Base-by-base conservation (phyloP, 2,329 filamentous ascomycete species). In the Diaporthe vexans region DNA sequence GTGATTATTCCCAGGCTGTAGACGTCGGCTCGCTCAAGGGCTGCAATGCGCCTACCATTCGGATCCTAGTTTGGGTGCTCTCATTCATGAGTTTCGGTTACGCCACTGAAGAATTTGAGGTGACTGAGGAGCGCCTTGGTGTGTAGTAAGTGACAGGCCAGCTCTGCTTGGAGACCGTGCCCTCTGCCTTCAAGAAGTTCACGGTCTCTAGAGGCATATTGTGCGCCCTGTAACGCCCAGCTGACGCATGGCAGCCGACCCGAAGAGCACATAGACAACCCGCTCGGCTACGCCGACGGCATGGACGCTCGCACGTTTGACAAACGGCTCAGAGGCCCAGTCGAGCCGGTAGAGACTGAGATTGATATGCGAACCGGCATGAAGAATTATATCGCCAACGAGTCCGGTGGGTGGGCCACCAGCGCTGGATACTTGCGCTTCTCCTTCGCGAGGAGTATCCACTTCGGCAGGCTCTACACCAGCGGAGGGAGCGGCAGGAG, bases 311-410 rank as follows among this genome's bases (percentile, higher is more conserved):
- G 94, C 75, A 90, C 93, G 79, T 95, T 91, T 80, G 97, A 98
- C 81, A 85, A 88, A 51, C 92, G 97, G 35, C 90, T 98, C 10
- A 93, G 97, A 68, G 94, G 92, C 0, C 95, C 95, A 0, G 91
- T 98, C 11, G 86, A 91, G 75, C 88, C 89, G 6, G 83, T 90
- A 54, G 94, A 97, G 80, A 90, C 94, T 26, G 91, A 94, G 75
- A 90, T 97, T 73, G 94, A 97, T 79, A 85, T 85, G 46, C 85
- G 89, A 8, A 97, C 94, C 0, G 95, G 95, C n/a, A 98, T 99
- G 96, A 99, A 98, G 84, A 98, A 98, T 82, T 99, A 99, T 83
- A 98, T 99, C 78, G 92, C 96, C 75, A 98, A 98, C 80, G 96
- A 98, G 82, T 87, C 85, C 19, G 94, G 95, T 6, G 89, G 91